These are phyloP conservation scores for Homolaphlyctis polyrhiza DNA, from an alignment of 371 early-diverging fungal genomes.

Conservation along the genomic window DNA sequence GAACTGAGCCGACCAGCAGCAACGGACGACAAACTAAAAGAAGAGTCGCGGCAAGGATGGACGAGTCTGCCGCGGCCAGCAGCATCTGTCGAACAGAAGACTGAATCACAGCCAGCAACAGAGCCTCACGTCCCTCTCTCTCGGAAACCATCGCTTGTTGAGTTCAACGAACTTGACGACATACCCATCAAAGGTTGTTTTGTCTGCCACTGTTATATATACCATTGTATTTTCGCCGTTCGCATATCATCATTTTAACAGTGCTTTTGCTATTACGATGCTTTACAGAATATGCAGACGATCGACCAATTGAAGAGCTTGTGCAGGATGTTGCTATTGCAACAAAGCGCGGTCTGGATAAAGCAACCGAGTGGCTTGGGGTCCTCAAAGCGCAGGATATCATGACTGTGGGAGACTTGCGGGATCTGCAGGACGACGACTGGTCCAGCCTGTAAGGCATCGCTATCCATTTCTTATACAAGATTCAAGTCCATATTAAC, in stretches of 20 bases:
- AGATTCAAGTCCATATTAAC: neutral
- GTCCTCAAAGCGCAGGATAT: constrained; percentile 70
- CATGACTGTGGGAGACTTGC: constrained; percentile 74
- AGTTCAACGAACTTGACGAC: constrained; percentile 17
- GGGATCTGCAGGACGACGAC: constrained; percentile 70
- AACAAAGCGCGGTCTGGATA: constrained; percentile 63
- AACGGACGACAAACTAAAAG: constrained; percentile 26
- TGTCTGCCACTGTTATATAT: too few species aligned
- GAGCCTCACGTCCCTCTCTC: constrained; percentile 4
- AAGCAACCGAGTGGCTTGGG: constrained; percentile 68
- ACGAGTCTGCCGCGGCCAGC: neutral
- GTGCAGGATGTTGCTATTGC: constrained; percentile 62
- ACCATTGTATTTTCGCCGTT: too few species aligned
- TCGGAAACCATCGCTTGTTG: constrained; percentile 11
- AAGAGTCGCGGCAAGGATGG: constrained; percentile 21
- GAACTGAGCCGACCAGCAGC: constrained; percentile 49
- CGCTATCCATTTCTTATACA: neutral
- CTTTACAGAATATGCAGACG: constrained; percentile 39
- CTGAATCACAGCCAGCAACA: neutral
- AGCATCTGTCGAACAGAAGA: neutral
- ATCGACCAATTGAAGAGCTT: constrained; percentile 61
- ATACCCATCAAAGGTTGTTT: constrained; percentile 18
- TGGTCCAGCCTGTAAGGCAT: constrained; percentile 50
- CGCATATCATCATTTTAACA: too few species aligned
- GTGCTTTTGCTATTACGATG: too few species aligned